Base-by-base conservation (phyloP, 495 filamentous ascomycete genomes). In the Penicillium longicatenatum region DNA sequence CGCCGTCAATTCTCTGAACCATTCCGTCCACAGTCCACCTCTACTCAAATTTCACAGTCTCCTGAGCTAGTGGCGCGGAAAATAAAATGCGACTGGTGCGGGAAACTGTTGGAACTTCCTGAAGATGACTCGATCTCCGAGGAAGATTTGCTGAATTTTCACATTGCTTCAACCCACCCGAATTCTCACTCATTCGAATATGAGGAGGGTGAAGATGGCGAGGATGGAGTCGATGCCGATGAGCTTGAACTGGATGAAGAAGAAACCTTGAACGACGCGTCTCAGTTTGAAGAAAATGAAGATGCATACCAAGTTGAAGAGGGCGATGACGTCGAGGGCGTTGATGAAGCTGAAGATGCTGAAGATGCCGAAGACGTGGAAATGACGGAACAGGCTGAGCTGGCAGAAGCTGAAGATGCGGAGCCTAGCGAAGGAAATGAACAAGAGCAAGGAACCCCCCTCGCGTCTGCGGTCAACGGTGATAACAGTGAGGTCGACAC, bases 1-100 rank as follows among this genome's bases (percentile, higher is more conserved):
- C 74, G 69, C 68, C 74, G 74, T 62, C 73, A 75, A 62, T 75
- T 77, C 61, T 78, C 76, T 61, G 76, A 79, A 47, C 73, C 72
- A 46, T 57, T 72, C 33, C 70, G 72, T 44, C 62, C 69, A 21
- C 70, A 59, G 22, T 73, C 71, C 59, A 73, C 67, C 22, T 76
- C 76, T 39, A 69, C 69, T 42, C 67, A 73, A 49, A 65, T 70
- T 20, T 73, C 73, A 4, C 70, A 70, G 8, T 77, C 76, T 9
- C 72, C 74, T 6, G 61, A 72, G 30, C 72, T 66, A 20, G 44
- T 67, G 3, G 55, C 61, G 9, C 57, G 58, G 16, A 54, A 54
- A 11, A 26, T 69, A 2, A 74, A 72, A 51, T 79, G 74, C 49
- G 54, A 60, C n/a, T 74, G 66, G 68, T 79, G 75, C 61, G 71